Percentiles rank a stretch among this genome's conserved stretches.
Evolutionary conservation across 768 basidiomycete species (phyloP).

Genomic region (Austroboletus eburneus): DNA sequence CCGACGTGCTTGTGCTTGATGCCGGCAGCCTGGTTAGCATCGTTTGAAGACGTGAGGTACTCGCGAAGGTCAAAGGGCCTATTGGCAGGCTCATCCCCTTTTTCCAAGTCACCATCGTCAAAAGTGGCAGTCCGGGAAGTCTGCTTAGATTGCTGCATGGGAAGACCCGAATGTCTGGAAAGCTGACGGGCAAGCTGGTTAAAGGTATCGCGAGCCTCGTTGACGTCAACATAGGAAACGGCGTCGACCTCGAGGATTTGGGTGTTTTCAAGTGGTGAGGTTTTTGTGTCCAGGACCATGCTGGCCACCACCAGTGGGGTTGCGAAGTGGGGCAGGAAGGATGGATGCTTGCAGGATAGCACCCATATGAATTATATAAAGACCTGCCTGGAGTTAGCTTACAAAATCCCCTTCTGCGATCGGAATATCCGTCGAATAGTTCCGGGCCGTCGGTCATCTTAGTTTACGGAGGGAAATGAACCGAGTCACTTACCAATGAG

Average conservation of each 20-base stretch:
- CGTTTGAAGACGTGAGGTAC: slow-evolving; percentile 63
- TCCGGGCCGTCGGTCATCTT: too few species aligned
- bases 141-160: slow-evolving; percentile 9
- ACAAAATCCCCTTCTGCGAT: slow-evolving; percentile 5
- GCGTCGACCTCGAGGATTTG: slow-evolving; percentile 21
- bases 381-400: slow-evolving; percentile 6
- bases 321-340: neutral
- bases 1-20: slow-evolving; percentile 74
- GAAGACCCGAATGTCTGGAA: slow-evolving; percentile 11
- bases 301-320: neutral
- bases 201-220: slow-evolving; percentile 49
- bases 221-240: slow-evolving; percentile 43
- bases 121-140: slow-evolving; percentile 23
- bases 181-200: slow-evolving; percentile 46
- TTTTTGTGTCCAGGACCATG: slow-evolving; percentile 8
- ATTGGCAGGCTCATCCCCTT: slow-evolving; percentile 34
- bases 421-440: neutral
- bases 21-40: slow-evolving; percentile 59
- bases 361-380: slow-evolving; percentile 14
- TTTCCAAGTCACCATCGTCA: slow-evolving; percentile 35
- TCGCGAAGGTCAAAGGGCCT: slow-evolving; percentile 60
- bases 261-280: slow-evolving; percentile 9
- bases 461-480: neutral
- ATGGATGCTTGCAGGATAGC: neutral
- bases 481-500: neutral